A percentile compares a stretch with the other conserved stretches of the same genome.
phyloP scores from a whole-genome alignment of 108 stramenopile genomes.

The Pseudonitzschia delicatissima region DNA sequence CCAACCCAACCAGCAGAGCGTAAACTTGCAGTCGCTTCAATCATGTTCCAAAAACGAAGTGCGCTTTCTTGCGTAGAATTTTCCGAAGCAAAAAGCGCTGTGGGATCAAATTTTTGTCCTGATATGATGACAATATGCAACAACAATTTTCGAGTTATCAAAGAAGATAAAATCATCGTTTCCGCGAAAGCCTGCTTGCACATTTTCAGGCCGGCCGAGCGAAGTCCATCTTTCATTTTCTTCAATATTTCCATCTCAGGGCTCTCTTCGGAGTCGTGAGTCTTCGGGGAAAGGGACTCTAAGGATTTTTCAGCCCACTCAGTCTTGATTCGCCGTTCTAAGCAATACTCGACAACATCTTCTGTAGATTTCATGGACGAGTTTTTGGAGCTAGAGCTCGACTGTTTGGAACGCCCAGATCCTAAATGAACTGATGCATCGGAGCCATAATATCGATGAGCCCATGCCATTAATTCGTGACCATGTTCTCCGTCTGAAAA shows the following conservation, averaged over 20 bases:
- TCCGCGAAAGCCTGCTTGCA: slow-evolving; percentile 24
- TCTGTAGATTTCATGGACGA: slow-evolving; percentile 11
- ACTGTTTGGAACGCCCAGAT: slow-evolving; percentile 42
- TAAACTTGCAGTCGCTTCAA: slow-evolving; percentile 59
- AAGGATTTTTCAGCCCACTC: slow-evolving; percentile 13
- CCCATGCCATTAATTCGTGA: slow-evolving; percentile 86
- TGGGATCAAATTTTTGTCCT: slow-evolving; percentile 53
- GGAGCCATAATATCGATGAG: slow-evolving; percentile 85
- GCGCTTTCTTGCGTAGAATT: not conserved
- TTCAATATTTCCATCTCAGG: not conserved
- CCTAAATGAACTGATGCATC: slow-evolving; percentile 89
- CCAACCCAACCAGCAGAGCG: slow-evolving; percentile 75
- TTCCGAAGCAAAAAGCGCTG: slow-evolving; percentile 26
- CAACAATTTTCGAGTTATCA: slow-evolving; percentile 66
- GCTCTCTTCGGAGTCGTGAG: not conserved
- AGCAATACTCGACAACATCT: not conserved
- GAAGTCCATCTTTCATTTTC: slow-evolving; percentile 19
- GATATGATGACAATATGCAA: slow-evolving; percentile 51
- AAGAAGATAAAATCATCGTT: slow-evolving; percentile 33
- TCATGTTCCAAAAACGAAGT: slow-evolving; percentile 48
- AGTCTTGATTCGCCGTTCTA: slow-evolving; percentile 27
- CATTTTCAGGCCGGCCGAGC: slow-evolving; percentile 4
- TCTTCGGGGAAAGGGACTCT: not conserved
- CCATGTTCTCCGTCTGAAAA: slow-evolving; percentile 90
- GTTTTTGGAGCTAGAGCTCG: slow-evolving; percentile 8